Evolutionary conservation across 805 yeast genomes (phyloP), one percentile per base, ranked within the genome.

Genomic region (Yamadazyma laniorum): DNA sequence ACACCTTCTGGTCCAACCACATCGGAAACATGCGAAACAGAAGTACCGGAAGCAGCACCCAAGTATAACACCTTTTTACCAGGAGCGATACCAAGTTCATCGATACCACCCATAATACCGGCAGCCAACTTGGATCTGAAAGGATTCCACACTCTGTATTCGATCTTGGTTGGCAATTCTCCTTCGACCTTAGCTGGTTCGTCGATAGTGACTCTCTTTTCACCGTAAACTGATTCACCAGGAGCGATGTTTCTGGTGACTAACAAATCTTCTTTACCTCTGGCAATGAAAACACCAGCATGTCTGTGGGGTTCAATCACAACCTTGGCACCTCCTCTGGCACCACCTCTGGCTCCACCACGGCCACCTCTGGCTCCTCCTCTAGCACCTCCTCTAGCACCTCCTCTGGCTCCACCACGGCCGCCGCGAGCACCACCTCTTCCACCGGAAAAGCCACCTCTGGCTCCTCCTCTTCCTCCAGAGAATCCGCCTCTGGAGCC

Each of bases 101-200:
- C 99, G 55, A 93, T 73, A 85, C 99, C 99, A 74, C 99, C 99
- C 88, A 93, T 86, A 53, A 93, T 87, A 85, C 99, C 99, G 48
- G 99, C 99, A 65, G 99, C 99, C 74, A 93, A 77, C 80, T 93
- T 93, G 44, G 98, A 91, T 82, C 99, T 85, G 85, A 93, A 93
- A 49, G 99, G 99, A 74, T 93, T 93, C 99, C 99, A 93, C 53
- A 93, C 99, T 80, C 99, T 90, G 82, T 93, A 93, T 76, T 93
- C 99, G 46, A 82, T 79, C 77, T 93, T 93, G 60, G 97, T 89
- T 51, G 93, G 81, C 52, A 93, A 86, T 43, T 82, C 86, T 60
- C 84, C 85, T 59, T 85, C 95, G 61, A 85, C 95, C 58, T 74
- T 79, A 42, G 91, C 79, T 51, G 97, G 95, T 63, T 86, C 96